Conservation (phyloP, 208 protist species). For the Trypanosoma grayi region DNA sequence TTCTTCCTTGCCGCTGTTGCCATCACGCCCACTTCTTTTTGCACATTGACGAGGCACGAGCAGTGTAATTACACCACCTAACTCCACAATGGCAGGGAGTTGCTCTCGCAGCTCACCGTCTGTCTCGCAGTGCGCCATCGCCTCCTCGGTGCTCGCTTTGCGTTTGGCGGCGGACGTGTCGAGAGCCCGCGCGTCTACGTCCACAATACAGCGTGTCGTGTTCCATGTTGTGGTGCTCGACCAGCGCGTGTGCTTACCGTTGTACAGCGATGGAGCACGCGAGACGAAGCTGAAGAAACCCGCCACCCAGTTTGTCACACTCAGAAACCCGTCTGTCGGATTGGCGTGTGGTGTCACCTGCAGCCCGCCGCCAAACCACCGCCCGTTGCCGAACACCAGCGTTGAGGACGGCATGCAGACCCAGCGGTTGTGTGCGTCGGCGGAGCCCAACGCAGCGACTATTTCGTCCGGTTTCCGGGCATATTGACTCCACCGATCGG, state of each 20-base stretch:
- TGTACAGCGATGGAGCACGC: constrained; percentile 56
- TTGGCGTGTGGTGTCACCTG: constrained; percentile 68
- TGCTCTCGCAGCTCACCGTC: constrained; percentile 73
- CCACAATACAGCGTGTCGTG: constrained; percentile 57
- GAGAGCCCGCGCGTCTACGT: constrained; percentile 23
- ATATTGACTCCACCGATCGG: neutral
- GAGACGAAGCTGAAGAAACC: constrained; percentile 48
- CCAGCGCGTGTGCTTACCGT: constrained; percentile 63
- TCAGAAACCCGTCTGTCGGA: constrained; percentile 71
- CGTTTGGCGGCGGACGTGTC: neutral
- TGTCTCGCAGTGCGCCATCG: constrained; percentile 38
- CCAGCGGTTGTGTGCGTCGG: constrained; percentile 31
- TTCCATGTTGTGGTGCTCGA: constrained; percentile 64
- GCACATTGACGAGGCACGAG: constrained; percentile 26
- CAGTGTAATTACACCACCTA: constrained; percentile 46
- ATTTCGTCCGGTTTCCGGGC: constrained; percentile 18
- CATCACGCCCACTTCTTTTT: neutral
- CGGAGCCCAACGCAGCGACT: constrained; percentile 5
- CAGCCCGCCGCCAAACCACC: constrained; percentile 83
- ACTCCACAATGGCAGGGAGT: constrained; percentile 72
- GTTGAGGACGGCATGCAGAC: constrained; percentile 63
- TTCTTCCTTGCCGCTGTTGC: neutral
- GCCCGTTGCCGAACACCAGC: constrained; percentile 76
- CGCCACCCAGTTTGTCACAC: constrained; percentile 71
- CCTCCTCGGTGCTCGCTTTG: neutral